Conservation (phyloP, 2,329 filamentous ascomycete species). For the Colletotrichum sp. region DNA sequence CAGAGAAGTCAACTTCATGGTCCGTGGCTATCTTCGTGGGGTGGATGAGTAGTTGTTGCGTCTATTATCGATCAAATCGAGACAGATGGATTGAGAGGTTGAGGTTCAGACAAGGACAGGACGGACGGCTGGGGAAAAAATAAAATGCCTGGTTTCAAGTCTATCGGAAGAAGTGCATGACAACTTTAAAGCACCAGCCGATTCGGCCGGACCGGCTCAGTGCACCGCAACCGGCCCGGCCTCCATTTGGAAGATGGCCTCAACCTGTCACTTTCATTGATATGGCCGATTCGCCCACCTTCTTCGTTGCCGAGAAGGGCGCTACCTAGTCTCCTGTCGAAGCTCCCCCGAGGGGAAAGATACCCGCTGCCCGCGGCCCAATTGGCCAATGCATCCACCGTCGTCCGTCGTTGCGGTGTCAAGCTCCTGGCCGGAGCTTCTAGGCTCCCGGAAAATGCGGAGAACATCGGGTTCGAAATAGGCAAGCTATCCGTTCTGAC, state of each 20-base stretch:
- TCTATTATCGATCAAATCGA: not conserved
- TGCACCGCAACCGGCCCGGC: conserved; percentile 14
- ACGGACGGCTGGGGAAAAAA: not conserved
- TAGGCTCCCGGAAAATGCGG: not conserved
- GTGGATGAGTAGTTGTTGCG: not conserved
- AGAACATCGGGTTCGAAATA: conserved; percentile 1
- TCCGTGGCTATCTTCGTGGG: not conserved
- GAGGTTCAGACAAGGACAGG: not conserved
- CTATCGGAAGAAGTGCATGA: not conserved
- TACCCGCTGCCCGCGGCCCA: not conserved
- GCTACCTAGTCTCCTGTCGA: not conserved
- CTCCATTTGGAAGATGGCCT: not conserved
- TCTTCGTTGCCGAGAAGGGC: not conserved
- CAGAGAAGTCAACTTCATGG: conserved; percentile 17
- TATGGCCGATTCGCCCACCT: not conserved
- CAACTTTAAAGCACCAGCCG: not conserved
- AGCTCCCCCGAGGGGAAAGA: not conserved
- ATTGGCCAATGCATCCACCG: conserved; percentile 1
- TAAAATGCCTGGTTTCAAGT: not conserved
- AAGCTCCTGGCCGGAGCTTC: not conserved
- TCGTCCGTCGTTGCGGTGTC: not conserved
- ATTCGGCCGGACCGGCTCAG: conserved; percentile 2
- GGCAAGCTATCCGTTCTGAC: not conserved
- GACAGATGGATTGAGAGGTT: not conserved
- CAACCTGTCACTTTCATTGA: not conserved